Conservation (phyloP, 140 eudicot genomes). For the Ambrosia hybrid region DNA sequence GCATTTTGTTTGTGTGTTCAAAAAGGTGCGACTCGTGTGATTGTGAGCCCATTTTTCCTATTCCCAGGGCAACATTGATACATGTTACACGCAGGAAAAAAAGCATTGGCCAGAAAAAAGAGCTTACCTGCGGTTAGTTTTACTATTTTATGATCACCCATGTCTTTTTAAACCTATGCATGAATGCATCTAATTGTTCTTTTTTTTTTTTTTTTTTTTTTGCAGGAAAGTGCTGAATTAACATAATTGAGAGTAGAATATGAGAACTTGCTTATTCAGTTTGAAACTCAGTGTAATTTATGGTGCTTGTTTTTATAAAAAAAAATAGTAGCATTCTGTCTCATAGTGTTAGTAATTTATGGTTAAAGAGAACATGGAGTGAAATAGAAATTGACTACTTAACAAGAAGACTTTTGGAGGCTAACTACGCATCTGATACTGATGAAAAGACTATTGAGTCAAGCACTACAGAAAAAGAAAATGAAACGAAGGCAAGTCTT, state of each 20-base stretch:
- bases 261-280: conserved; percentile 57
- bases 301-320: conserved; percentile 6
- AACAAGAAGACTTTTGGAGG: conserved; percentile 58
- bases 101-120: conserved; percentile 50
- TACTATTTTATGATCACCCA: conserved; percentile 7
- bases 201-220: conserved; percentile 3
- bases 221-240: conserved; percentile 67
- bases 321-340: background rate
- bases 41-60: conserved; percentile 91
- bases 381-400: conserved; percentile 63
- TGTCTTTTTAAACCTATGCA: background rate
- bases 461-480: background rate
- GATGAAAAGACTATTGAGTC: conserved; percentile 1
- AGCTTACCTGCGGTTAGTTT: conserved; percentile 55
- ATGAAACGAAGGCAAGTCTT: conserved; percentile 50
- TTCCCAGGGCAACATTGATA: conserved; percentile 85
- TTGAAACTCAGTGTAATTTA: conserved; percentile 55
- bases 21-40: conserved; percentile 81
- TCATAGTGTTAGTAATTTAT: conserved; percentile 3
- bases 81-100: conserved; percentile 84
- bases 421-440: conserved; percentile 23
- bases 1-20: conserved; percentile 79
- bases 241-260: conserved; percentile 63
- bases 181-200: conserved; percentile 12
- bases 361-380: conserved; percentile 57